Percentiles rank a stretch among this genome's conserved stretches.
Conservation (phyloP, 2,329 filamentous ascomycete species). For the Paraconiothyrium brasiliense region DNA sequence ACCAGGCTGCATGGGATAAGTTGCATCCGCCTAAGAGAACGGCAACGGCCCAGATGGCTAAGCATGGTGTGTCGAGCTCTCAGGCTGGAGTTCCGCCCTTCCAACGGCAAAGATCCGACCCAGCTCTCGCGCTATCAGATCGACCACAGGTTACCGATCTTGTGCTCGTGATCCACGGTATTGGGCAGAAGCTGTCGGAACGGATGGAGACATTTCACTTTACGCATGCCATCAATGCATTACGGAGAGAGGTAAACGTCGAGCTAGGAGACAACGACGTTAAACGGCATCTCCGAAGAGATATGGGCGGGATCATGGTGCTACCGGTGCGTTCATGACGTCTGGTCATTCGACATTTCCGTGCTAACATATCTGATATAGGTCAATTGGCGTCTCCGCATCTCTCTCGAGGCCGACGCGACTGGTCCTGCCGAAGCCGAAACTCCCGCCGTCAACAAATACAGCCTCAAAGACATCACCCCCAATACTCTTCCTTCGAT, state of each 20-base stretch:
- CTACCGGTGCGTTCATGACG: conserved; percentile 65
- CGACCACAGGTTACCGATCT: conserved; percentile 82
- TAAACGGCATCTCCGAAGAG: conserved; percentile 76
- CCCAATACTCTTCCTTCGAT: conserved; percentile 89
- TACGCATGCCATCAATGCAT: conserved; percentile 92
- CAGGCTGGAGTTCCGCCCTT: conserved; percentile 55
- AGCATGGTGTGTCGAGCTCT: conserved; percentile 56
- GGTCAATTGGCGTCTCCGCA: conserved; percentile 89
- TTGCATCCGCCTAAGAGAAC: conserved; percentile 66
- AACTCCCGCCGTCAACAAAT: conserved; percentile 69
- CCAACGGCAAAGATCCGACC: conserved; percentile 58
- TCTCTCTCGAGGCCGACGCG: conserved; percentile 83
- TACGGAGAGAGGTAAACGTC: conserved; percentile 84
- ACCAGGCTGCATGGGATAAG: conserved; percentile 78
- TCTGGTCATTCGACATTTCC: background rate
- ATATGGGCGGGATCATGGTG: conserved; percentile 91
- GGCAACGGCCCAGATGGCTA: conserved; percentile 52
- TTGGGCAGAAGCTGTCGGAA: conserved; percentile 95
- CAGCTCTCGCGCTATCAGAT: conserved; percentile 70
- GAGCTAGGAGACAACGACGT: conserved; percentile 80
- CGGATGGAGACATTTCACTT: conserved; percentile 97
- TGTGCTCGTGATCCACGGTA: conserved; percentile 91
- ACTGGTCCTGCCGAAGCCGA: conserved; percentile 61
- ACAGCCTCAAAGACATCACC: conserved; percentile 86
- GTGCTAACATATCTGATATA: conserved; percentile 28